Base-by-base conservation (phyloP, 371 early-diverging fungal species). In the Umbelopsis sp. region DNA sequence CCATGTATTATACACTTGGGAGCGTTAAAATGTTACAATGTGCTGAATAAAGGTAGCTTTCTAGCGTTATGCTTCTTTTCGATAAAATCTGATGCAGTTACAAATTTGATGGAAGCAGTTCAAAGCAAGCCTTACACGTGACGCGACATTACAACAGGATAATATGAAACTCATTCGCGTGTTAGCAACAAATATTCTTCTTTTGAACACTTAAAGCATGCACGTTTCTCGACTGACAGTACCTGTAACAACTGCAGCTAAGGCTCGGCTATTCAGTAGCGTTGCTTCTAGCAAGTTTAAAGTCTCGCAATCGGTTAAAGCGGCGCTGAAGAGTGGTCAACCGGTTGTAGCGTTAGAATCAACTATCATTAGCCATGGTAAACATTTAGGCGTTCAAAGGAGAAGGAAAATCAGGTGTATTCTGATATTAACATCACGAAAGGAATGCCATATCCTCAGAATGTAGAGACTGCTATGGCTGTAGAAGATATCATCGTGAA, bases 391-490 rank as follows among this genome's bases (percentile, higher is more conserved):
- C 44, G 44, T 6, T 3, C 3, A 41, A 1, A 41, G 41, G 41
- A 4, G 32, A 44, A 9, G 3, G 14, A 22, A 25, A 18, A 4
- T 50, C 20, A 41, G 29, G 29, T 29, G 29, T 29, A 29, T 29
- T 3, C 29, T 35, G 22, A 25, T 24, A 53, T 18, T 24, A 52
- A 57, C 18, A 5, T 4, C 10, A 16, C 14, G 1, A 35, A 48
- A 89, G 91, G 94, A 32, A 96, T 97, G 96, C 97, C 96, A 8
- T 96, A 92, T 76, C 98, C 97, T 20, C 89, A 90, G 64, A 98
- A 97, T 77, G 83, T 93, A 9, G 87, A 91, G 53, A 95, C 94
- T 0, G 97, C 97, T 1, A 80, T 81, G 24, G 79, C 77, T 10
- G 93, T 97, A 29, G 97, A 97, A 72, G 70, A 75, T 37, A 88